Percentiles rank a stretch among this genome's conserved stretches.
Conservation (phyloP, 768 basidiomycete genomes). For the Phlebiopsis gigantea region DNA sequence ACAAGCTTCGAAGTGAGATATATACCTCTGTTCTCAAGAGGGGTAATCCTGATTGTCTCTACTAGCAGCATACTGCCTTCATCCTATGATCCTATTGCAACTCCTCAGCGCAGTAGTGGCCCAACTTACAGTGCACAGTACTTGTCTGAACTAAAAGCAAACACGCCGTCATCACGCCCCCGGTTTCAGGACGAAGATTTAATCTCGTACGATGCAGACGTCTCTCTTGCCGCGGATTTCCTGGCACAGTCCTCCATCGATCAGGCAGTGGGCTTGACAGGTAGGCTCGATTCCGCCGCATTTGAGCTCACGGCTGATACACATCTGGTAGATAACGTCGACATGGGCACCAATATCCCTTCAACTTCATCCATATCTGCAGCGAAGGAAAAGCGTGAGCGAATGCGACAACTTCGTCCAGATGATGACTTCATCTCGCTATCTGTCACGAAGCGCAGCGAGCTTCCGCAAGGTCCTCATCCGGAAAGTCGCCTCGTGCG, state of each 20-base stretch:
- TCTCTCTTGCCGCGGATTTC: constrained; percentile 38
- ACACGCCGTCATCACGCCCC: constrained; percentile 55
- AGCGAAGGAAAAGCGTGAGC: constrained; percentile 74
- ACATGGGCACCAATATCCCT: constrained; percentile 48
- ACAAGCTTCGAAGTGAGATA: constrained; percentile 32
- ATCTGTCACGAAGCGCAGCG: constrained; percentile 52
- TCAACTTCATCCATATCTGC: constrained; percentile 65
- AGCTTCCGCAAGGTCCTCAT: constrained; percentile 66
- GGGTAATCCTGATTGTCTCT: too few relatives aligned
- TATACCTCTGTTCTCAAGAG: too few relatives aligned
- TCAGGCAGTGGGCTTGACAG: constrained; percentile 25
- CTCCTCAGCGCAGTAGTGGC: constrained; percentile 32
- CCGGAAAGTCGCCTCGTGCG: constrained; percentile 77
- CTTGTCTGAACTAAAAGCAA: constrained; percentile 74
- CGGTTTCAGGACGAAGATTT: constrained; percentile 29
- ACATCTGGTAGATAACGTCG: constrained; percentile 23
- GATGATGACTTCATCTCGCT: constrained; percentile 77
- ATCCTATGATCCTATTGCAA: constrained; percentile 50
- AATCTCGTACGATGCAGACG: constrained; percentile 41
- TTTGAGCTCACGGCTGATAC: too few relatives aligned
- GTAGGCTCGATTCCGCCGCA: too few relatives aligned
- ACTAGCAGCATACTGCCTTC: constrained; percentile 37
- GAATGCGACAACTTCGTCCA: constrained; percentile 46
- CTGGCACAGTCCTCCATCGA: constrained; percentile 25
- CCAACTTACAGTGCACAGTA: constrained; percentile 71